phyloP scores from a whole-genome alignment of 2,329 filamentous ascomycete species.

The Chalaropsis thielavioides region DNA sequence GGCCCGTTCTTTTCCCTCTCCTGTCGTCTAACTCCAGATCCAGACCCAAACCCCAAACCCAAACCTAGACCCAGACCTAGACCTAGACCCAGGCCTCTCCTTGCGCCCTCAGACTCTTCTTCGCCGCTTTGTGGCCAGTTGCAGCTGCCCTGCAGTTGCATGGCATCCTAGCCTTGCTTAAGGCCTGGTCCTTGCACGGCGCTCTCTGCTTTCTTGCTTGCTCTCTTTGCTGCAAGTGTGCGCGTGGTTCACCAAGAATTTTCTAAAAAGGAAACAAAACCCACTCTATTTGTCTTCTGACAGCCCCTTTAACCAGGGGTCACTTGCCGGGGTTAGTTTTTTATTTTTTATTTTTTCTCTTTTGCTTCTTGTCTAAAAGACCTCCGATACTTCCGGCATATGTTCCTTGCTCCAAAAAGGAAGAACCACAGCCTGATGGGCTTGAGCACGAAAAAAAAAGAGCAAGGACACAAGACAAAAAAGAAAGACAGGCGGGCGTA shows the following conservation, averaged over 20 bases:
- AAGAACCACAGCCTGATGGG: background rate
- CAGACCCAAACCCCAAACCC: background rate
- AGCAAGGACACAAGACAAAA: too few relatives aligned
- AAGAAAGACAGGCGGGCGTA: background rate
- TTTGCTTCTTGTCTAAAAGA: background rate
- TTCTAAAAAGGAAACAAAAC: conserved; percentile 1
- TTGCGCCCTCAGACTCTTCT: background rate
- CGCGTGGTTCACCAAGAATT: background rate
- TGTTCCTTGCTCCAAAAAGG: background rate
- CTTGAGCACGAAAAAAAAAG: background rate
- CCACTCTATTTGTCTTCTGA: background rate
- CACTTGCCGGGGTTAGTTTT: background rate
- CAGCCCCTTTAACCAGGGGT: conserved; percentile 4
- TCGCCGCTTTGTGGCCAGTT: background rate
- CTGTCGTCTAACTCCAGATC: background rate
- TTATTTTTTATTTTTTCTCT: background rate
- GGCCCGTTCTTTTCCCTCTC: background rate
- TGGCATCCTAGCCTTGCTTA: background rate
- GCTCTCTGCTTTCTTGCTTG: background rate
- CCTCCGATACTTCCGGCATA: background rate
- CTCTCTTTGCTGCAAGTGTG: too few relatives aligned
- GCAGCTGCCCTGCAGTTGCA: background rate
- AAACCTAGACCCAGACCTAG: background rate
- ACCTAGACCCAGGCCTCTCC: background rate
- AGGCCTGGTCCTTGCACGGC: conserved; percentile 1